Conservation (phyloP, 2,329 filamentous ascomycete species). For the Dendryphion nanum region DNA sequence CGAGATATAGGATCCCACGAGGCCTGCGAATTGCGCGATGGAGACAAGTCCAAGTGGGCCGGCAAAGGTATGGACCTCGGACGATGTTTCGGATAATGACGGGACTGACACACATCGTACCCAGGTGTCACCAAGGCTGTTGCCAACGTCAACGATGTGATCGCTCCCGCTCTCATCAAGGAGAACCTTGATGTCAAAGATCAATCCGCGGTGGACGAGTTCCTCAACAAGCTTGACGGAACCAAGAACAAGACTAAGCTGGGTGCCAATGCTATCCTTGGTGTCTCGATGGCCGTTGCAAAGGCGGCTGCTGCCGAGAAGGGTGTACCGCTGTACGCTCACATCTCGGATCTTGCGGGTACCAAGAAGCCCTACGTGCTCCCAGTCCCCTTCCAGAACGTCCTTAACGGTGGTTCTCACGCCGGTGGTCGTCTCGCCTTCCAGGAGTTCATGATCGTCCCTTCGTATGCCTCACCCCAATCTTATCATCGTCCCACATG, state of each 20-base stretch:
- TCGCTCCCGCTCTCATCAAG: constrained; percentile 56
- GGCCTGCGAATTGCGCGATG: constrained; percentile 55
- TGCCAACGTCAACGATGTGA: constrained; percentile 54
- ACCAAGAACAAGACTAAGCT: constrained; percentile 60
- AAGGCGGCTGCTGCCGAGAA: constrained; percentile 55
- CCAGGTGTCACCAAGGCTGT: constrained; percentile 55
- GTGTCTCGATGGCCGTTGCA: constrained; percentile 59
- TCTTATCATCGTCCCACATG: neutral
- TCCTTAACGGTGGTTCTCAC: constrained; percentile 76
- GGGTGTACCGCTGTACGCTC: constrained; percentile 57
- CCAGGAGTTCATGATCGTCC: constrained; percentile 59
- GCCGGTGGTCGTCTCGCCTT: constrained; percentile 82
- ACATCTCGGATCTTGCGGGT: constrained; percentile 55
- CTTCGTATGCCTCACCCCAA: constrained; percentile 36
- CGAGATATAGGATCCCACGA: constrained; percentile 45
- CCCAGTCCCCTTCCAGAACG: constrained; percentile 57
- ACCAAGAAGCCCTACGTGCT: constrained; percentile 55
- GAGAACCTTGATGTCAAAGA: constrained; percentile 55
- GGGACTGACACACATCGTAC: constrained; percentile 6
- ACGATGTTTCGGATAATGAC: constrained; percentile 3
- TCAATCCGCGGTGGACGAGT: constrained; percentile 53
- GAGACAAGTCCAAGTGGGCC: constrained; percentile 52
- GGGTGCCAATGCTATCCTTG: constrained; percentile 61
- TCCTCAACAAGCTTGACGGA: constrained; percentile 55
- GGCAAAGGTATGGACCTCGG: constrained; percentile 47